A percentile compares a stretch with the other conserved stretches of the same genome.
phyloP scores from a whole-genome alignment of 495 filamentous ascomycete species.

The Neurospora sublineolata region DNA sequence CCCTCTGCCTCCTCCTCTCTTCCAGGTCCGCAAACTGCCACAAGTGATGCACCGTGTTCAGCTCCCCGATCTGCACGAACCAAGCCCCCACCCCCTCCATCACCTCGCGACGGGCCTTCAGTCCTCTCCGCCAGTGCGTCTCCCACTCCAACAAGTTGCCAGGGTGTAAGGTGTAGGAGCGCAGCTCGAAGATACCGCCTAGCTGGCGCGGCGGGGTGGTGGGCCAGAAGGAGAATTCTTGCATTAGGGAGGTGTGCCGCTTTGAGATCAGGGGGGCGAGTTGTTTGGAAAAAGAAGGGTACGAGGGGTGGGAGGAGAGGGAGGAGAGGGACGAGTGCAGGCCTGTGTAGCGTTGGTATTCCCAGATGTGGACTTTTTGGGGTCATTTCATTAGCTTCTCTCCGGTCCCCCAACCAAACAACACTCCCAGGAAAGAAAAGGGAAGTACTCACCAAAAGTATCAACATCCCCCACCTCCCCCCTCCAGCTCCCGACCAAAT shows the following conservation, averaged over 20 bases:
- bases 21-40: conserved; percentile 98
- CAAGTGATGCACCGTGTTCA: conserved; percentile 95
- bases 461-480: conserved; percentile 97
- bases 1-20: conserved; percentile 79
- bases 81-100: conserved; percentile 98
- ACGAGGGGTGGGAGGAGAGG: conserved; percentile 70
- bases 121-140: conserved; percentile 89
- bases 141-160: conserved; percentile 97
- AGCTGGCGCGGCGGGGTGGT: conserved; percentile 82
- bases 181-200: conserved; percentile 89
- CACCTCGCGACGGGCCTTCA: conserved; percentile 81
- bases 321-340: conserved; percentile 85
- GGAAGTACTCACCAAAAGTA: conserved; percentile 67
- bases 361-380: conserved; percentile 86
- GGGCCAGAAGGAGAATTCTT: conserved; percentile 99
- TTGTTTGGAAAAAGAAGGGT: conserved; percentile 66
- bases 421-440: too few species aligned
- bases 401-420: too few species aligned
- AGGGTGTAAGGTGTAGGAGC: conserved; percentile 91
- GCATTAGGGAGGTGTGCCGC: conserved; percentile 89
- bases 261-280: conserved; percentile 69
- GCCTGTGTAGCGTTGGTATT: conserved; percentile 93
- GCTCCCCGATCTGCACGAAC: conserved; percentile 96
- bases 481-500: conserved; percentile 95
- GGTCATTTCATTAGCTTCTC: too few species aligned